Base-by-base conservation (phyloP, 331 rosid genomes). In the Rhamnella rubrinervis region DNA sequence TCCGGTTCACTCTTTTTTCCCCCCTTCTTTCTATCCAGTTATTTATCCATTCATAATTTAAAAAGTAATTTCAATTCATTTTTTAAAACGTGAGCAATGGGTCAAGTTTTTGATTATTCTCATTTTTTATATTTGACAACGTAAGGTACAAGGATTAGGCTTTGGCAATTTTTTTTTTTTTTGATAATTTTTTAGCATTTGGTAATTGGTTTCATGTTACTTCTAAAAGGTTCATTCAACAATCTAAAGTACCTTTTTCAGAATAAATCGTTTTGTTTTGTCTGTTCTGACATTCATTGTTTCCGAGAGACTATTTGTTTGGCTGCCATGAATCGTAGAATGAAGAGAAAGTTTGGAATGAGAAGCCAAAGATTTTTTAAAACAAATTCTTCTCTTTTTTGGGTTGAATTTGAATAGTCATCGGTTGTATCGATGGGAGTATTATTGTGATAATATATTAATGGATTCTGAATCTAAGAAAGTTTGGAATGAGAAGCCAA, bases 341-440 rank as follows among this genome's bases (percentile, higher is more conserved):
- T 31, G 35, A 31, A 31, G 5, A 53, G 58, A 65, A 56, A 73
- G 20, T 61, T 52, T 56, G 72, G 52, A 58, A 56, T 21, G 35
- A 4, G 35, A 31, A 1, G 37, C 8, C 13, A 9, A 31, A 31
- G 8, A 37, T 21, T 46, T 40, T 16, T 59, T 23, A 8, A 37
- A 20, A 17, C 5, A 59, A 11, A 11, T 8, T 44, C 13, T 44
- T 44, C 14, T 44, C 14, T 11, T 9, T 44, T 11, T 14, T 44
- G 49, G 16, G 49, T 8, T 41, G 49, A 41, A 44, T 44, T 44
- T 44, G 49, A 44, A 44, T 44, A 9, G 13, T 44, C 49, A 44
- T 11, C 2, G 14, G 49, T 14, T 44, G 49, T 44, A 44, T 44
- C 49, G 49, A 11, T 44, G 49, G 14, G 49, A 44, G 11, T 9